phyloP scores from a whole-genome alignment of 495 filamentous ascomycete genomes.

The Arthonia radiata region DNA sequence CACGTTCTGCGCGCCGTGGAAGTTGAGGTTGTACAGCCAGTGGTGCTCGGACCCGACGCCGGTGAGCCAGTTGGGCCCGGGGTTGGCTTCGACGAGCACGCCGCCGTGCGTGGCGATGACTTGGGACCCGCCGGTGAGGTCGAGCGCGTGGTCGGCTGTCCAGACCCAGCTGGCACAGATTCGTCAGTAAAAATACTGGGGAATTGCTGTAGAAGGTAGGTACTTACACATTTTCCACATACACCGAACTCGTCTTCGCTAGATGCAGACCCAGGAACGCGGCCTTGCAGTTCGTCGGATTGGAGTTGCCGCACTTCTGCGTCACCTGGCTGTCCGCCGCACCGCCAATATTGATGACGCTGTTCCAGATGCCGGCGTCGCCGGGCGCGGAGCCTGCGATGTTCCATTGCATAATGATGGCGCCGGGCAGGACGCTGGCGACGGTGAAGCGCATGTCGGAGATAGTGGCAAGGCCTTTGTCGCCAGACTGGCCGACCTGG shows the following conservation, averaged over 20 bases:
- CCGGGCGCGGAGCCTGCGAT: constrained; percentile 24
- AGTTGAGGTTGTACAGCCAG: constrained; percentile 26
- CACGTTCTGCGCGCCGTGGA: constrained; percentile 21
- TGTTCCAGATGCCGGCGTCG: constrained; percentile 32
- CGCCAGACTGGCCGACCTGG: constrained; percentile 2
- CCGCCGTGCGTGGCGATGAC: constrained; percentile 26
- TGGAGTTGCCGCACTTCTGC: constrained; percentile 14
- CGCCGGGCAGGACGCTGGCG: constrained; percentile 23
- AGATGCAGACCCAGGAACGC: constrained; percentile 24
- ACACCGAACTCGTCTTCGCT: constrained; percentile 20
- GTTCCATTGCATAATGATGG: constrained; percentile 26
- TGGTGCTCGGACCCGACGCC: constrained; percentile 20
- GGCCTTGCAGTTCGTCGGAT: constrained; percentile 21
- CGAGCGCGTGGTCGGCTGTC: constrained; percentile 29
- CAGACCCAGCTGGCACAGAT: too few relatives aligned
- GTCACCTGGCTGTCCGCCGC: constrained; percentile 19
- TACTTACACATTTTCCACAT: constrained; percentile 32
- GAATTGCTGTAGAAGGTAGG: too few relatives aligned
- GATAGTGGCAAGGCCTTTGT: constrained; percentile 1
- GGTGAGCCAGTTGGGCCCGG: constrained; percentile 17
- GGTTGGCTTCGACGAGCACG: constrained; percentile 23
- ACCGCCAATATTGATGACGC: constrained; percentile 32
- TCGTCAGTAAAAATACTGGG: too few relatives aligned
- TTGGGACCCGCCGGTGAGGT: constrained; percentile 12
- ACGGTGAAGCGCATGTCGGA: constrained; percentile 23